Evolutionary conservation across 768 basidiomycete species (phyloP).

Genomic region (Boletus rubroflammeus): DNA sequence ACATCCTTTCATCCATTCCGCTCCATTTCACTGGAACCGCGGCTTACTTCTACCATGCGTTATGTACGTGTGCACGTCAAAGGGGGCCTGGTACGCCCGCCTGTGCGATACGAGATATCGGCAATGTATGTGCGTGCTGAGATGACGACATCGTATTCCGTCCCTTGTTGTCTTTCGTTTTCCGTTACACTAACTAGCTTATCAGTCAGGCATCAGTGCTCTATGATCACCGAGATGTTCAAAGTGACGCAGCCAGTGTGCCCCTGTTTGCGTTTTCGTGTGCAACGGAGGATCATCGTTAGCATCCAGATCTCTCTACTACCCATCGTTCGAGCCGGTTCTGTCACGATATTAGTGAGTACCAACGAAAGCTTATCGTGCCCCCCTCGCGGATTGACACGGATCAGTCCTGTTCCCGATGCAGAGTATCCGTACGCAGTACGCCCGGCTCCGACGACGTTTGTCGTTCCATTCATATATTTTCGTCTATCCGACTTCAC

Average conservation of each 20-base stretch:
- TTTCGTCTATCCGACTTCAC: constrained; percentile 2
- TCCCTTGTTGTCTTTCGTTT: neutral
- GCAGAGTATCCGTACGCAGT: neutral
- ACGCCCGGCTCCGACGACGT: neutral
- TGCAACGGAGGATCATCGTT: neutral
- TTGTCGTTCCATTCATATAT: neutral
- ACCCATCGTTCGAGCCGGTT: neutral
- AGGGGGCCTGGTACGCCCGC: too few species aligned
- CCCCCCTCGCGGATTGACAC: neutral
- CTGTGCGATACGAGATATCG: neutral
- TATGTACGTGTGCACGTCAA: neutral
- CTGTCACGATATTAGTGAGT: neutral
- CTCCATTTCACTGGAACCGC: neutral
- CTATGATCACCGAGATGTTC: neutral
- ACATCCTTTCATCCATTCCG: neutral
- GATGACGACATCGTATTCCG: neutral
- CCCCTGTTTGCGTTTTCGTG: neutral
- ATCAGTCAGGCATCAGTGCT: neutral
- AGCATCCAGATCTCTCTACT: neutral
- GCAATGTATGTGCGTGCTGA: neutral
- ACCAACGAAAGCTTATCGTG: neutral
- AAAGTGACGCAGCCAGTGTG: neutral
- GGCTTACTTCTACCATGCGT: neutral
- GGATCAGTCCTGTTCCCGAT: neutral
- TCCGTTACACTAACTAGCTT: neutral